Percentiles rank a stretch among this genome's conserved stretches.
These are phyloP conservation scores for Verticillium dahliae DNA, from an alignment of 2,329 filamentous ascomycete species.

Conservation along the genomic window DNA sequence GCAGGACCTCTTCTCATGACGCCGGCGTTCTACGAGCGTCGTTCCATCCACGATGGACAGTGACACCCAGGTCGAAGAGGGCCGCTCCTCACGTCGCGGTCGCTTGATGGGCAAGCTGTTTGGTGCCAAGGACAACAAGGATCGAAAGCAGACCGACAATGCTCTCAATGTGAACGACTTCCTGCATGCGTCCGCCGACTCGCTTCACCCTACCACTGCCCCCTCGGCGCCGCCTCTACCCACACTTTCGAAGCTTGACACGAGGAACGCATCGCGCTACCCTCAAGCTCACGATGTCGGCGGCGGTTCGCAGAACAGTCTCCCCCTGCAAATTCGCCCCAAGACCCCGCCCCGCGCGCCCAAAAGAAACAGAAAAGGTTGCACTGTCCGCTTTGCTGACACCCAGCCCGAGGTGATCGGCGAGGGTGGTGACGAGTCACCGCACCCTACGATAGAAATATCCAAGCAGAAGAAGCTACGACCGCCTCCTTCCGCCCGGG, in stretches of 20 bases:
- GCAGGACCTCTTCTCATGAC: not conserved
- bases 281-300: slow-evolving; percentile 44
- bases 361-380: slow-evolving; percentile 54
- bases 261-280: slow-evolving; percentile 46
- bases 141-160: slow-evolving; percentile 25
- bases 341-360: slow-evolving; percentile 29
- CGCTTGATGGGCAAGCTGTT: slow-evolving; percentile 61
- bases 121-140: slow-evolving; percentile 36
- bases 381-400: slow-evolving; percentile 69
- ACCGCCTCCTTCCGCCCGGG: slow-evolving; percentile 21
- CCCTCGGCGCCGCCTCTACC: slow-evolving; percentile 35
- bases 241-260: slow-evolving; percentile 46
- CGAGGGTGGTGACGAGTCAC: slow-evolving; percentile 82
- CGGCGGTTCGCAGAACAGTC: slow-evolving; percentile 34
- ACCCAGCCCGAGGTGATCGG: slow-evolving; percentile 76
- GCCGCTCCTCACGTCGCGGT: slow-evolving; percentile 37
- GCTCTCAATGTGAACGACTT: slow-evolving; percentile 50
- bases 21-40: not conserved
- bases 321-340: slow-evolving; percentile 33
- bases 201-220: slow-evolving; percentile 45
- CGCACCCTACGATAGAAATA: slow-evolving; percentile 65
- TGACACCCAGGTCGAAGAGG: slow-evolving; percentile 31
- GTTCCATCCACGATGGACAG: slow-evolving; percentile 33
- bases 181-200: slow-evolving; percentile 49
- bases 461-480: slow-evolving; percentile 45